Percentiles rank a stretch among this genome's conserved stretches.
phyloP scores from a whole-genome alignment of 116 monocot species.

The Trichopus zeylanicus region DNA sequence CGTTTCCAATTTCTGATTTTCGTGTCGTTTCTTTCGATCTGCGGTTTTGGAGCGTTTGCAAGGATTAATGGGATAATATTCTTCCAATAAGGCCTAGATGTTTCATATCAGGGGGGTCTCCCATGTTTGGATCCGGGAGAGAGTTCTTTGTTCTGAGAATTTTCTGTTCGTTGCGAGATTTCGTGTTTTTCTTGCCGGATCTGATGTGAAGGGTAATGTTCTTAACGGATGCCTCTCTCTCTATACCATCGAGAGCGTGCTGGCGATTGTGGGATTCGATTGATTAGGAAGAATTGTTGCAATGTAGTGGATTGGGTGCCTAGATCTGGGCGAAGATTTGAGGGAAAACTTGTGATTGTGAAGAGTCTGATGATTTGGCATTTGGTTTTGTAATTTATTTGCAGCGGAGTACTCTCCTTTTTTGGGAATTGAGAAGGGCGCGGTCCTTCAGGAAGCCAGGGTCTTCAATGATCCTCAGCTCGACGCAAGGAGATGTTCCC shows the following conservation, averaged over 20 bases:
- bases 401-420: constrained; percentile 85
- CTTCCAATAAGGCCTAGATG: neutral
- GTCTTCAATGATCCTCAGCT: constrained; percentile 96
- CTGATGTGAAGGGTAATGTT: neutral
- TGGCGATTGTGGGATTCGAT: too few species aligned
- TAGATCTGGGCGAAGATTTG: constrained; percentile 6
- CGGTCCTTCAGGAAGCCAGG: constrained; percentile 92
- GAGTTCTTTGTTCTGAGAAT: neutral
- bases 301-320: neutral
- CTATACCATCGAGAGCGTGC: too few species aligned
- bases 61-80: neutral
- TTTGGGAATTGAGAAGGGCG: constrained; percentile 90
- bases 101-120: constrained; percentile 3
- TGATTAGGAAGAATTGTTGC: neutral
- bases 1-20: neutral
- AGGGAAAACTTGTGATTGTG: neutral
- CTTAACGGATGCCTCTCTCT: too few species aligned
- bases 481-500: constrained; percentile 86
- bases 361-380: neutral
- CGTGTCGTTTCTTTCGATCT: neutral
- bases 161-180: neutral
- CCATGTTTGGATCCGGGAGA: neutral
- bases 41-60: neutral
- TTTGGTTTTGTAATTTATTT: constrained; percentile 4
- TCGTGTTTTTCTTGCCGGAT: neutral